A percentile compares a stretch with the other conserved stretches of the same genome.
Conservation (phyloP, 1,284 basidiomycete genomes). For the Fomitopsis pinicola region DNA sequence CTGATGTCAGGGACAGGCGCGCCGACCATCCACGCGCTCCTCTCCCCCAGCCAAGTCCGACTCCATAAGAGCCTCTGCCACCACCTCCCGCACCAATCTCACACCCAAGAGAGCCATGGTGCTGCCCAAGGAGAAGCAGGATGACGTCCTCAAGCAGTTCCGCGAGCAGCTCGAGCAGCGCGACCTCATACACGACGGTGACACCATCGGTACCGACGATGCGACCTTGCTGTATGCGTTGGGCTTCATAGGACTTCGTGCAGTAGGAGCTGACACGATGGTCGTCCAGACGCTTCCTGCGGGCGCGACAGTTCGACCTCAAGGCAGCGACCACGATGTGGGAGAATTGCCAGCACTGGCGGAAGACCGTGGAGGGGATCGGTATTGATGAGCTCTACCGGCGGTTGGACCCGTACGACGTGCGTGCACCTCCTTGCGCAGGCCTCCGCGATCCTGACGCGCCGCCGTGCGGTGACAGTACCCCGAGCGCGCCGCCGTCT, state of each 20-base stretch:
- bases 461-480: constrained; percentile 49
- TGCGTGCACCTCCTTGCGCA: constrained; percentile 27
- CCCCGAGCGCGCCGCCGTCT: constrained; percentile 61
- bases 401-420: constrained; percentile 57
- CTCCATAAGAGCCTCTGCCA: too few species aligned
- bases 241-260: neutral
- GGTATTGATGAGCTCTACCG: constrained; percentile 57
- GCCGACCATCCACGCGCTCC: neutral
- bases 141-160: constrained; percentile 31
- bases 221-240: constrained; percentile 44
- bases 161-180: constrained; percentile 46
- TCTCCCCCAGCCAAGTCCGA: too few species aligned
- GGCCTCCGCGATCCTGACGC: neutral
- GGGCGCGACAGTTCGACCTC: constrained; percentile 57
- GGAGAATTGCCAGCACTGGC: constrained; percentile 55
- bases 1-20: constrained; percentile 1
- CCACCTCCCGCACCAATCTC: neutral
- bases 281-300: constrained; percentile 55
- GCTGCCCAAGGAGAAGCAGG: constrained; percentile 11
- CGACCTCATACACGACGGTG: constrained; percentile 50
- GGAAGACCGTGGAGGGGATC: constrained; percentile 47
- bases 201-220: constrained; percentile 65
- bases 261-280: constrained; percentile 1
- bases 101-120: constrained; percentile 7
- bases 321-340: constrained; percentile 55